These are phyloP conservation scores for Podospora appendiculata DNA, from an alignment of 495 filamentous ascomycete genomes.

Conservation along the genomic window DNA sequence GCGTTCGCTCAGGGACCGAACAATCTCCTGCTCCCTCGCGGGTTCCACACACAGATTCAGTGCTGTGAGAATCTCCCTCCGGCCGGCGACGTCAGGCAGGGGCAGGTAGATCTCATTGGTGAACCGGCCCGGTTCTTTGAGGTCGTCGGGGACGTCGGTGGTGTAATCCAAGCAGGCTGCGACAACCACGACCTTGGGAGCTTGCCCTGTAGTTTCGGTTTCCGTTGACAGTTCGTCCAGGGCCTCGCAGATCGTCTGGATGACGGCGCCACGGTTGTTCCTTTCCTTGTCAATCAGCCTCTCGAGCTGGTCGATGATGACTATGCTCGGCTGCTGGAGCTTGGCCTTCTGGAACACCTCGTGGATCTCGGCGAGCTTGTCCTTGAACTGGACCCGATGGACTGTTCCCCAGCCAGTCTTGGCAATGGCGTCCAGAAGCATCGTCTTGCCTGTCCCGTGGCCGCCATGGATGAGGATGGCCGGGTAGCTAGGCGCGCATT, in stretches of 20 bases:
- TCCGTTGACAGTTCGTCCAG: slow-evolving; percentile 41
- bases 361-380: slow-evolving; percentile 52
- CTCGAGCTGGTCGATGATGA: slow-evolving; percentile 79
- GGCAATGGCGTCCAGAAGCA: slow-evolving; percentile 59
- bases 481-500: slow-evolving; percentile 29
- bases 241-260: slow-evolving; percentile 43
- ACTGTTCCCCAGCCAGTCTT: slow-evolving; percentile 62
- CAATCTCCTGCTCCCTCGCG: slow-evolving; percentile 26
- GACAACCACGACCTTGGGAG: slow-evolving; percentile 52
- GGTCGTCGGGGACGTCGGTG: slow-evolving; percentile 63
- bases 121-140: slow-evolving; percentile 61
- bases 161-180: slow-evolving; percentile 67
- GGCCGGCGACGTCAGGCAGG: slow-evolving; percentile 63
- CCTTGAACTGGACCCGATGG: slow-evolving; percentile 48
- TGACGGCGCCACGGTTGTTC: slow-evolving; percentile 36
- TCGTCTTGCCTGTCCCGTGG: slow-evolving; percentile 74
- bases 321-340: slow-evolving; percentile 65
- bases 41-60: slow-evolving; percentile 30
- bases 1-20: slow-evolving; percentile 38
- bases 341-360: slow-evolving; percentile 66
- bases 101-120: slow-evolving; percentile 70
- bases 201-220: slow-evolving; percentile 21
- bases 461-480: slow-evolving; percentile 73
- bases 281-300: slow-evolving; percentile 60
- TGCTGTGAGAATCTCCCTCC: slow-evolving; percentile 65